A percentile compares a stretch with the other conserved stretches of the same genome.
These are phyloP conservation scores for Miamiensis avidus DNA, from an alignment of 169 alveolate species.

Conservation along the genomic window DNA sequence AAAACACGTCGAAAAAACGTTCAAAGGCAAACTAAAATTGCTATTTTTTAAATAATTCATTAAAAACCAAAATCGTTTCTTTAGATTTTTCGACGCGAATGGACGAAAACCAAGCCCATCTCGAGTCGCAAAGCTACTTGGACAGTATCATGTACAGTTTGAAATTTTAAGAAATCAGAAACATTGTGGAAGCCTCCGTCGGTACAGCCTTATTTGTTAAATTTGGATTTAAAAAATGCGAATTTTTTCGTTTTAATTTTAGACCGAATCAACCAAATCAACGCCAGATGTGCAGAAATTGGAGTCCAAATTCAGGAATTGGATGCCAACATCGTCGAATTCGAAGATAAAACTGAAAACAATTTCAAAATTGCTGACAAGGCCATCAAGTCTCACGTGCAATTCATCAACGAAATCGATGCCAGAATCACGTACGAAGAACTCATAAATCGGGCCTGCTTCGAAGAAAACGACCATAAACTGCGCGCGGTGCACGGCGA, in stretches of 20 bases:
- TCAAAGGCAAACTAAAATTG: not conserved
- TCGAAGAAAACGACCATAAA: no score
- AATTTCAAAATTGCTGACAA: constrained; percentile 18
- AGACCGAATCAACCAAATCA: not conserved
- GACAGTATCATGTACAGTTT: not conserved
- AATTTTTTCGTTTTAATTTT: not conserved
- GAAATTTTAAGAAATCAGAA: constrained; percentile 10
- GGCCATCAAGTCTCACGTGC: constrained; percentile 4
- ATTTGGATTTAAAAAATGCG: not conserved
- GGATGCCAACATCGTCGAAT: not conserved
- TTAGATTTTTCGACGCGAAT: no score
- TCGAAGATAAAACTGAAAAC: constrained; percentile 21
- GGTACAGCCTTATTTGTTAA: constrained; percentile 2
- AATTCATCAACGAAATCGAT: constrained; percentile 5
- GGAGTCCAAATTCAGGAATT: not conserved
- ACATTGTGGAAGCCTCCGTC: not conserved
- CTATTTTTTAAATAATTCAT: not conserved
- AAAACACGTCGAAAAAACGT: not conserved
- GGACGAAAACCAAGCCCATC: not conserved
- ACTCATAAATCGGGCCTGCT: not conserved
- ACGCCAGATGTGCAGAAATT: not conserved
- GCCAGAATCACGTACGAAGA: constrained; percentile 3
- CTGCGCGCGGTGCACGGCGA: no score
- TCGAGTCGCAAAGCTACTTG: not conserved
- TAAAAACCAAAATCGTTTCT: not conserved